phyloP scores from a whole-genome alignment of 2,329 filamentous ascomycete species.

The Hypoxylon sp. region DNA sequence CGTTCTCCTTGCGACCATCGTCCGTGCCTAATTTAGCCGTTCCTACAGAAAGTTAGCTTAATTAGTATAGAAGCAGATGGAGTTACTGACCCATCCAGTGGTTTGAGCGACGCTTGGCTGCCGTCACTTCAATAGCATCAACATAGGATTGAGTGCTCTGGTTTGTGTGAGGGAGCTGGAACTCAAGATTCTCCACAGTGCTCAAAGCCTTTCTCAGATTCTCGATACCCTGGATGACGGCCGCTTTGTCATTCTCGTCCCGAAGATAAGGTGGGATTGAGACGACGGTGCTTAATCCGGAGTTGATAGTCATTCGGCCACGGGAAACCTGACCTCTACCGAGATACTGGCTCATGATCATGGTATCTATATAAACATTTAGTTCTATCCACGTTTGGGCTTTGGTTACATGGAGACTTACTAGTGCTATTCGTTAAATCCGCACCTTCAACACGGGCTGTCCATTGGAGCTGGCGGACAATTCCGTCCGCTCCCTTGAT shows the following conservation, averaged over 20 bases:
- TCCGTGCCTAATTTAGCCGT: constrained; percentile 73
- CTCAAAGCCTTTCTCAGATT: constrained; percentile 69
- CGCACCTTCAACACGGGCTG: constrained; percentile 73
- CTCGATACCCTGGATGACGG: constrained; percentile 74
- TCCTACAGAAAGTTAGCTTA: constrained; percentile 43
- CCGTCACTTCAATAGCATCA: constrained; percentile 58
- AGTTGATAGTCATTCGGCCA: constrained; percentile 73
- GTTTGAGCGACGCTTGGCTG: constrained; percentile 61
- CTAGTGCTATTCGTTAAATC: constrained; percentile 54
- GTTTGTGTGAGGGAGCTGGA: constrained; percentile 67
- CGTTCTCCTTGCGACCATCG: constrained; percentile 66
- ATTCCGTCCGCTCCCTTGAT: constrained; percentile 71
- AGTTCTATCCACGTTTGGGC: not conserved
- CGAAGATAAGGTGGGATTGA: constrained; percentile 72
- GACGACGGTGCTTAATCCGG: constrained; percentile 70
- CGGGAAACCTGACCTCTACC: constrained; percentile 74
- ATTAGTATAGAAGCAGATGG: not conserved
- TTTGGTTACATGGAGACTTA: constrained; percentile 34
- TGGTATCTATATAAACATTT: constrained; percentile 56
- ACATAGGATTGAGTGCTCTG: constrained; percentile 71
- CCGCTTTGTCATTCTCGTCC: constrained; percentile 70
- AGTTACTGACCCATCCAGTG: constrained; percentile 65
- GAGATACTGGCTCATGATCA: constrained; percentile 73
- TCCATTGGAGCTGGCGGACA: constrained; percentile 75
- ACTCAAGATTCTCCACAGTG: constrained; percentile 69